Percentiles rank a stretch among this genome's conserved stretches.
Conservation (phyloP, 2,329 filamentous ascomycete genomes). For the Verticillium longisporum region DNA sequence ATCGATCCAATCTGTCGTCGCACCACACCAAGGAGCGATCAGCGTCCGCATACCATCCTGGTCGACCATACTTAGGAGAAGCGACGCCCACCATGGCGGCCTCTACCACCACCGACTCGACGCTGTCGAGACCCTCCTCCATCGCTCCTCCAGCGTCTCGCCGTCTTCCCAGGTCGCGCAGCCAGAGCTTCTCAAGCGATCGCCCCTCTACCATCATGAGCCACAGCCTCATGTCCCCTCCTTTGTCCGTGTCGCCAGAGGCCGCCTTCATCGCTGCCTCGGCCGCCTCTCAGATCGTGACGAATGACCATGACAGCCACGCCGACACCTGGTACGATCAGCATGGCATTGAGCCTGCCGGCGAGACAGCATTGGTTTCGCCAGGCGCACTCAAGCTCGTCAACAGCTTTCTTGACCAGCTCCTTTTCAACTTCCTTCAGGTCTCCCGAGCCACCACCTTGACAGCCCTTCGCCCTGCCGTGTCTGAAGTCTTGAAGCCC, state of each 20-base stretch:
- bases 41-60: constrained; percentile 1
- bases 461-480: constrained; percentile 68
- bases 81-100: constrained; percentile 9
- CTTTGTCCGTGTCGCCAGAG: constrained; percentile 62
- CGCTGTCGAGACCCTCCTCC: constrained; percentile 24
- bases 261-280: constrained; percentile 83
- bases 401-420: constrained; percentile 89
- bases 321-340: constrained; percentile 64
- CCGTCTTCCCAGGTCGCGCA: constrained; percentile 34
- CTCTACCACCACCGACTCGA: constrained; percentile 7
- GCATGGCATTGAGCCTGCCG: constrained; percentile 56
- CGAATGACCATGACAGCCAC: constrained; percentile 75
- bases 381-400: constrained; percentile 67
- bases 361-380: constrained; percentile 67
- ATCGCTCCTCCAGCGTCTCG: constrained; percentile 24
- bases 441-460: constrained; percentile 73
- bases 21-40: constrained; percentile 7
- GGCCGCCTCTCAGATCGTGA: constrained; percentile 86
- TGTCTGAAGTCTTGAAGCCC: constrained; percentile 80
- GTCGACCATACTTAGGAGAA: background rate
- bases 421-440: constrained; percentile 85
- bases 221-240: constrained; percentile 57
- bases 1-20: constrained; percentile 10
- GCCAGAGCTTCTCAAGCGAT: constrained; percentile 66
- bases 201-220: constrained; percentile 53